Conservation (phyloP, 2,329 filamentous ascomycete species). For the Fusarium musae region DNA sequence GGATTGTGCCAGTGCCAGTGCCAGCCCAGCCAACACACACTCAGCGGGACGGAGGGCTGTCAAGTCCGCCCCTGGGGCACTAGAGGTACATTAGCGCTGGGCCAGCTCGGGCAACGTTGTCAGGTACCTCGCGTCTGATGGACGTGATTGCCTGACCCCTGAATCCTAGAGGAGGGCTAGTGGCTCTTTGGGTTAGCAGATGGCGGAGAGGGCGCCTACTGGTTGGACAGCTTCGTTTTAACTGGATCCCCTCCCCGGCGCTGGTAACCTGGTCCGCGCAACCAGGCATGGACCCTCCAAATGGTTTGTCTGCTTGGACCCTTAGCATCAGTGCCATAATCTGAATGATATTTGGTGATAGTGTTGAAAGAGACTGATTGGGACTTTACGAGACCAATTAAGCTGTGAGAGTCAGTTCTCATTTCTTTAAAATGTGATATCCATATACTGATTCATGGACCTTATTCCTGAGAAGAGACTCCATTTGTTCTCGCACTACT, state of each 20-base stretch:
- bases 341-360: conserved; percentile 10
- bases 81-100: conserved; percentile 35
- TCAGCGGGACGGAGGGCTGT: conserved; percentile 37
- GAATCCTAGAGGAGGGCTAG: conserved; percentile 20
- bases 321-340: conserved; percentile 31
- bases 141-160: conserved; percentile 35
- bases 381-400: background rate
- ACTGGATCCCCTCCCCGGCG: conserved; percentile 15
- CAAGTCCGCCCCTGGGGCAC: conserved; percentile 35
- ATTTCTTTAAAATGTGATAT: conserved; percentile 11
- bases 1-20: background rate
- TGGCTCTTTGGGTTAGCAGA: conserved; percentile 7
- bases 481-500: conserved; percentile 2
- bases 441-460: conserved; percentile 2
- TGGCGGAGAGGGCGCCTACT: conserved; percentile 32
- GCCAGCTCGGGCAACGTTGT: conserved; percentile 24
- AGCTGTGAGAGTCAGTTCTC: conserved; percentile 4
- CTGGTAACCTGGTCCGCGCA: conserved; percentile 38
- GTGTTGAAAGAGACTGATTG: background rate
- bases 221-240: conserved; percentile 15
- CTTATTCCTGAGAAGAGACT: background rate
- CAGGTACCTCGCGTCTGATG: conserved; percentile 34
- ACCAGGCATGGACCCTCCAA: conserved; percentile 22
- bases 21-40: background rate
- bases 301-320: conserved; percentile 33